Evolutionary conservation across 768 basidiomycete species (phyloP).

Genomic region (Leccinum truebloodii): DNA sequence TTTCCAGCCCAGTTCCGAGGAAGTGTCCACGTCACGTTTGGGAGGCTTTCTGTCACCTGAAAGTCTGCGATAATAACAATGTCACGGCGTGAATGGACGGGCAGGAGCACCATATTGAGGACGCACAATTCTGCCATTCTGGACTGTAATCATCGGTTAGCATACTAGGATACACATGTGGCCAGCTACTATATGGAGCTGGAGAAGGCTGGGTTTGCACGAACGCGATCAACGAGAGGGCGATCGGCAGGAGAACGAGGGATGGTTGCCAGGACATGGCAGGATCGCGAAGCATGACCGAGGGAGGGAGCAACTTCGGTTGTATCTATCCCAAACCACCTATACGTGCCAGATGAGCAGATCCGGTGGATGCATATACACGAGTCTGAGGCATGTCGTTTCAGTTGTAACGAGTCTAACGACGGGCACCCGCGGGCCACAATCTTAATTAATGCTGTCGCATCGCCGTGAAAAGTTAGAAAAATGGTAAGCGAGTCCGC

Average conservation of each 20-base stretch:
- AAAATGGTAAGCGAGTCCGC: no score
- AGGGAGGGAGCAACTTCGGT: not conserved
- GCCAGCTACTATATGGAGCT: constrained; percentile 25
- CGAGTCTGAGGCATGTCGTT: no score
- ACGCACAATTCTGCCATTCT: constrained; percentile 61
- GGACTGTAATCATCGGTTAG: constrained; percentile 50
- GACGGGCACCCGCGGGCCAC: no score
- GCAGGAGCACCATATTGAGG: not conserved
- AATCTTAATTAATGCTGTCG: no score
- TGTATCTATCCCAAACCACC: no score
- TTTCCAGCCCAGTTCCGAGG: constrained; percentile 61
- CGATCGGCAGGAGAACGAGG: not conserved
- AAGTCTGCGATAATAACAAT: constrained; percentile 45
- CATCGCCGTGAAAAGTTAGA: no score
- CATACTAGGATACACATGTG: constrained; percentile 43
- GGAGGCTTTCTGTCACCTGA: constrained; percentile 52
- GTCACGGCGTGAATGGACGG: not conserved
- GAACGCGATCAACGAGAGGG: not conserved
- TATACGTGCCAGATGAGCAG: no score
- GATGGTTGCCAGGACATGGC: not conserved
- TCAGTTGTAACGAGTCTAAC: no score
- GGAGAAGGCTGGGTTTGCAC: constrained; percentile 1
- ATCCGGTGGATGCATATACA: no score
- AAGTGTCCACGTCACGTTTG: constrained; percentile 59
- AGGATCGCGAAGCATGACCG: not conserved